Base-by-base conservation (phyloP, 192 early-diverging fungal species). In the Funneliformis geosporum region DNA sequence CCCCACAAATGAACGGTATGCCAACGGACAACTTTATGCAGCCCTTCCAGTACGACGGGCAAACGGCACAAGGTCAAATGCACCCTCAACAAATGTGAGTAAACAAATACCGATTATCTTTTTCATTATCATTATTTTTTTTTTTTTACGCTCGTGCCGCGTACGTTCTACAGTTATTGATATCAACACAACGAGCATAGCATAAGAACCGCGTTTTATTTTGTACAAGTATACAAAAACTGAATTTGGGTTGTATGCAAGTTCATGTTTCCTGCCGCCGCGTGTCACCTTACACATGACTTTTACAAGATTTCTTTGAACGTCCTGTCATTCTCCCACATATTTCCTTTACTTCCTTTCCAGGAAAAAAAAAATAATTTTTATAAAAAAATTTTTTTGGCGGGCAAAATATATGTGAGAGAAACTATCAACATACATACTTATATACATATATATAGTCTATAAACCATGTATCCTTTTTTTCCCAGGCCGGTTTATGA, bases 1-100 rank as follows among this genome's bases (percentile, higher is more conserved):
- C 70, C 27, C 46, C 75, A 33, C 76, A 78, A 67, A 78, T 78
- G 76, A 78, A 67, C 44, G 47, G 43, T 50, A 78, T 78, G 64
- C 65, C 76, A 33, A 25, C 40, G 11, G 76, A 78, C 38, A 67
- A 67, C 40, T 78, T 78, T 60, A 78, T 78, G 44, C 76, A 59
- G 12, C 39, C 62, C 12, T 78, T 61, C n/a, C 23, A 18, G n/a
- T 78, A 78, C 25, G 76, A 78, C 6, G 44, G 59, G 42, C 73
- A 65, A 67, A 8, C 27, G 11, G 11, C 76, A 6, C 62, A 12
- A 78, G 40, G 47, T 21, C 76, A 60, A 68, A 78, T 78, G 44
- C 76, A 78, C 16, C 43, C 61, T 8, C 73, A 74, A 47, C 44
- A 67, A 67, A 78, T 78, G 64, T 78, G 67, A 67, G 64, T 68